Evolutionary conservation across 768 basidiomycete species (phyloP).

Genomic region (Mycena maculata): DNA sequence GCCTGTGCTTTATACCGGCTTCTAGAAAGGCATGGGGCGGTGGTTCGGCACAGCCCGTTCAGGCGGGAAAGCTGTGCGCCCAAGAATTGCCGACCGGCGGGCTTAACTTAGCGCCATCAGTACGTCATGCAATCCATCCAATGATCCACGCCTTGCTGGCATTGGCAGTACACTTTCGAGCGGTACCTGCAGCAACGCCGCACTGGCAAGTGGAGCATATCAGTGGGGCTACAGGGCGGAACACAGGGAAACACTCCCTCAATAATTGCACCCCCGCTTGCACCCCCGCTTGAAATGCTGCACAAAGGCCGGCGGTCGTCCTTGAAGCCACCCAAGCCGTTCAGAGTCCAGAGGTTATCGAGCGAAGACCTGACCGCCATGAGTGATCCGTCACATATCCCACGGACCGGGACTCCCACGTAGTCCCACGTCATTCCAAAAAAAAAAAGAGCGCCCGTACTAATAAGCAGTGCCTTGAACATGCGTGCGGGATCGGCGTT

Average conservation of each 20-base stretch:
- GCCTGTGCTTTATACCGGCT: constrained; percentile 16
- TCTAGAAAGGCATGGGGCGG: not conserved
- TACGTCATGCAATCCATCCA: constrained; percentile 9
- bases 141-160: not conserved
- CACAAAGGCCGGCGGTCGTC: too few relatives aligned
- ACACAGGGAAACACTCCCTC: not conserved
- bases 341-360: too few relatives aligned
- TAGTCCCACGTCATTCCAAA: not conserved
- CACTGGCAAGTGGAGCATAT: not conserved
- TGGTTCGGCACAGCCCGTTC: not conserved
- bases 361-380: too few relatives aligned
- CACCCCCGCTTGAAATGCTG: too few relatives aligned
- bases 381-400: too few relatives aligned
- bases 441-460: constrained; percentile 5
- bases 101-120: not conserved
- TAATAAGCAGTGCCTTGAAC: not conserved
- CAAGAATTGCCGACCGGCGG: not conserved
- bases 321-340: too few relatives aligned
- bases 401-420: too few relatives aligned
- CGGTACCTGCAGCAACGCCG: constrained; percentile 13
- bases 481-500: constrained; percentile 2
- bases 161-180: constrained; percentile 19
- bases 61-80: constrained; percentile 11
- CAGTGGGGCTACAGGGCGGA: too few relatives aligned
- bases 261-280: too few relatives aligned